Evolutionary conservation across 371 early-diverging fungal species (phyloP), one percentile per base, ranked within the genome.

Genomic region (Mucor saturninus): DNA sequence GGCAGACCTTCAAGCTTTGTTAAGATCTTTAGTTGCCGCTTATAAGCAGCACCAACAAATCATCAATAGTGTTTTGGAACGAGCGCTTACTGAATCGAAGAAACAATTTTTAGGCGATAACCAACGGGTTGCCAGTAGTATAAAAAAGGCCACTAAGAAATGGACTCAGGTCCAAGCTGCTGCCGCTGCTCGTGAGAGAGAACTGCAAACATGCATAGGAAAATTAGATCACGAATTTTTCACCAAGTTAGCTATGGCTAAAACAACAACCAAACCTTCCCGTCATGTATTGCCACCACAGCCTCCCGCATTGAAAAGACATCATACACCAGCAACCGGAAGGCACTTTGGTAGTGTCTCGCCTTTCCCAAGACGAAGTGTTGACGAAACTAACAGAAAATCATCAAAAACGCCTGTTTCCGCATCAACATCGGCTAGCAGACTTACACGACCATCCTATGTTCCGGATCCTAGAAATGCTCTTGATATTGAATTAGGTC

Each of bases 1-100:
- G 14, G 56, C 77, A 15, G 86, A 83, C 40, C 73, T 88, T 3
- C 82, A 86, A 38, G 66, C 76, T 0, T 48, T 86, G 57, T 72
- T 77, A 10, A 71, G 71, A 40, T 69, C 73, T 11, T 68, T 85
- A n/a, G 74, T 81, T 29, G 73, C 73, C 7, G 63, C 79, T 29
- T 85, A 83, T 71, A 81, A 80, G 37, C 49, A 74, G 26, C 74
- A 75, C 43, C 74, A 77, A 31, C 80, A 78, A 5, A 56, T 52
- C 0, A 74, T 85, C 40, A 65, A 62, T 40, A 56, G 67, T 31
- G 68, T 76, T 28, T 49, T 85, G 5, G 69, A 74, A 21, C 63
- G 72, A 13, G 73, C 71, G 2, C 68, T 61, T 13, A n/a, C 43
- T 10, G 76, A 79, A 43, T 72, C 72, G 0, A 67, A 65, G 26